Base-by-base conservation (phyloP, 2,329 filamentous ascomycete species). In the Penicillium nordicum region DNA sequence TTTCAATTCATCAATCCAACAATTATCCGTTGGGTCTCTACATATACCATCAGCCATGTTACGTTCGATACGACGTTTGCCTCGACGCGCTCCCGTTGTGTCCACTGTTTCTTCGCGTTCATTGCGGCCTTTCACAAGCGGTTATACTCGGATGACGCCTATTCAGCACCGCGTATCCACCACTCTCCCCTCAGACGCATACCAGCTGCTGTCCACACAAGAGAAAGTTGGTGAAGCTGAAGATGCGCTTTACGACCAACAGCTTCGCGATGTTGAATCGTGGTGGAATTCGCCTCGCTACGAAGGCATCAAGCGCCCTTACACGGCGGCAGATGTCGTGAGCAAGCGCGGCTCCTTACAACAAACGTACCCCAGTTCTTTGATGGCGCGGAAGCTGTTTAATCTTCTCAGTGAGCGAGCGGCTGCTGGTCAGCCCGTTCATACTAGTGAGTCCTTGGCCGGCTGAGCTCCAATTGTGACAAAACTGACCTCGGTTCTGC, bases 361-460 rank as follows among this genome's bases (percentile, higher is more conserved):
- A 69, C 90, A 96, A 71, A 85, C 84, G 49, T 97, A 97, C 66
- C 90, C 94, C 1, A 96, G 92, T 77, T 97, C 92, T 14, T 78
- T 96, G 60, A 97, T 96, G 90, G 94, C 93, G 0, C 83, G 90
- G 69, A 97, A 99, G 78, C 83, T 99, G 5, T 99, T 96, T 78
- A 88, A 95, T 72, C 76, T 97, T 64, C 80, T 99, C 53, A 87
- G 88, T 62, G 87, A 95, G 76, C 83, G 89, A 62, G 84, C 85
- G 44, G 84, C 88, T 38, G 85, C 88, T 67, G 91, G 91, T 59
- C 83, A 96, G 73, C 94, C 94, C 21, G 89, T 97, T 58, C 93
- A 97, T 74, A 97, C 94, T 16, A 92, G 90, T 93, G 79, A 70
- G 68, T 67, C 21, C 21, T 38, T n/a, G 7, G 4, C 4, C 0